A percentile compares a stretch with the other conserved stretches of the same genome.
Evolutionary conservation across 495 filamentous ascomycete species (phyloP).

Genomic region (Penicillium arizonense): DNA sequence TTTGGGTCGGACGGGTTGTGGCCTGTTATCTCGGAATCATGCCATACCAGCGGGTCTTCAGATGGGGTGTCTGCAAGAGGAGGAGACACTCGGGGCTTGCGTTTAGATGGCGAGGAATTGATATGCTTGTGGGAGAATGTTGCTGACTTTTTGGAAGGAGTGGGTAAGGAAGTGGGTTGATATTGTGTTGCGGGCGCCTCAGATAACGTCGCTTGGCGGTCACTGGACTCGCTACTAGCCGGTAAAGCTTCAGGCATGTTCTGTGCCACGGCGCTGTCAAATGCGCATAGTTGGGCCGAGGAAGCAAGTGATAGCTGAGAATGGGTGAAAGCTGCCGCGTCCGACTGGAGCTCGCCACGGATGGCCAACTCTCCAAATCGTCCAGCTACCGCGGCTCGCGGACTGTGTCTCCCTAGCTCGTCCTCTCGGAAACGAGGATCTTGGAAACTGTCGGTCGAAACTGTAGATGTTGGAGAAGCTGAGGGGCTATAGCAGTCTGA

Average conservation of each 20-base stretch:
- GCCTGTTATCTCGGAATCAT: conserved; percentile 80
- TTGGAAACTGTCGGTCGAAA: conserved; percentile 33
- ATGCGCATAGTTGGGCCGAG: conserved; percentile 13
- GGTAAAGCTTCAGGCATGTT: conserved; percentile 22
- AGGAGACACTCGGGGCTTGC: conserved; percentile 40
- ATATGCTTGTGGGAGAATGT: conserved; percentile 26
- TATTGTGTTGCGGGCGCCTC: conserved; percentile 3
- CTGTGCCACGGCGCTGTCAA: conserved; percentile 1
- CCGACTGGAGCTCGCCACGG: conserved; percentile 40
- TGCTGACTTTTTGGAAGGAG: conserved; percentile 16
- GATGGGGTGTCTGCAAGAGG: conserved; percentile 40
- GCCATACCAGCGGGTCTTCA: conserved; percentile 68
- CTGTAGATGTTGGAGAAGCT: conserved; percentile 35
- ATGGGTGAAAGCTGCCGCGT: conserved; percentile 22
- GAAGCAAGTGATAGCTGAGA: conserved; percentile 10
- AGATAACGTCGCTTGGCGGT: conserved; percentile 4
- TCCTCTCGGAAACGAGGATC: conserved; percentile 33
- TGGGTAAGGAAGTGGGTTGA: background rate
- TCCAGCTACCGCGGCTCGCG: conserved; percentile 61
- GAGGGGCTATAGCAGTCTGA: conserved; percentile 34
- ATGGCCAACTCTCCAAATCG: conserved; percentile 62
- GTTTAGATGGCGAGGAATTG: conserved; percentile 27
- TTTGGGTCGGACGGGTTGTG: conserved; percentile 71
- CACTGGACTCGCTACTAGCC: conserved; percentile 6
- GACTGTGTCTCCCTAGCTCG: conserved; percentile 49